Conservation (phyloP, 441 rosid species). For the Caryocar brasiliense region DNA sequence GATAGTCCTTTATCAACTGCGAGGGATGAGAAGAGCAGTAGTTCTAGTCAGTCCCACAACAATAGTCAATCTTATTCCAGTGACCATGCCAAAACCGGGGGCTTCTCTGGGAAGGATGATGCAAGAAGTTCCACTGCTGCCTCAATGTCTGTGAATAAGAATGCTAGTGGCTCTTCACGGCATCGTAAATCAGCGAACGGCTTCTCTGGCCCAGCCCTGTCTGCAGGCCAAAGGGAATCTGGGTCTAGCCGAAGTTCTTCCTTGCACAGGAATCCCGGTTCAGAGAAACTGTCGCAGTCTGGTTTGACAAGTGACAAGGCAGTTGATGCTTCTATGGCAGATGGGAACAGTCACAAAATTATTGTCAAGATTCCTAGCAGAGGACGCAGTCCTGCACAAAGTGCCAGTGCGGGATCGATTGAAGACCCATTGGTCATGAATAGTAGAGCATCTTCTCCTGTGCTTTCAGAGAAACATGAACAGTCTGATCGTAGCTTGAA, state of each 20-base stretch:
- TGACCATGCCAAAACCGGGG: constrained; percentile 53
- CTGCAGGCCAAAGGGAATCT: constrained; percentile 34
- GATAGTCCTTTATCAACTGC: constrained; percentile 30
- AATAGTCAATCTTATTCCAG: constrained; percentile 65
- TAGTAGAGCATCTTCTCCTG: constrained; percentile 63
- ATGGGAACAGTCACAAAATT: constrained; percentile 54
- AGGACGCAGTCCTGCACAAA: constrained; percentile 66
- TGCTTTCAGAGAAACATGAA: constrained; percentile 50
- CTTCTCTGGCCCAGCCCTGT: constrained; percentile 21
- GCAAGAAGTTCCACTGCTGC: constrained; percentile 50
- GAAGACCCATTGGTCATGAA: constrained; percentile 52
- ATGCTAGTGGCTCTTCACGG: constrained; percentile 36
- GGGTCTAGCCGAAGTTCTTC: constrained; percentile 39
- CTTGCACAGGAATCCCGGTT: constrained; percentile 32
- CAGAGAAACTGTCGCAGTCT: constrained; percentile 51
- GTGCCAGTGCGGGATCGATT: constrained; percentile 54
- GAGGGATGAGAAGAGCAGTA: constrained; percentile 63
- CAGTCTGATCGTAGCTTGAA: constrained; percentile 38
- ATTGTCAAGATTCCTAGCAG: constrained; percentile 68
- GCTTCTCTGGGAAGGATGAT: constrained; percentile 45
- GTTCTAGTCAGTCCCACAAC: constrained; percentile 73
- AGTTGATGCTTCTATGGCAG: constrained; percentile 36
- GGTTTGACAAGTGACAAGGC: constrained; percentile 45
- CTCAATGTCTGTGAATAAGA: constrained; percentile 32
- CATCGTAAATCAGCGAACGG: constrained; percentile 52